phyloP scores from a whole-genome alignment of 345 rosid species.

The Linum lewisii region DNA sequence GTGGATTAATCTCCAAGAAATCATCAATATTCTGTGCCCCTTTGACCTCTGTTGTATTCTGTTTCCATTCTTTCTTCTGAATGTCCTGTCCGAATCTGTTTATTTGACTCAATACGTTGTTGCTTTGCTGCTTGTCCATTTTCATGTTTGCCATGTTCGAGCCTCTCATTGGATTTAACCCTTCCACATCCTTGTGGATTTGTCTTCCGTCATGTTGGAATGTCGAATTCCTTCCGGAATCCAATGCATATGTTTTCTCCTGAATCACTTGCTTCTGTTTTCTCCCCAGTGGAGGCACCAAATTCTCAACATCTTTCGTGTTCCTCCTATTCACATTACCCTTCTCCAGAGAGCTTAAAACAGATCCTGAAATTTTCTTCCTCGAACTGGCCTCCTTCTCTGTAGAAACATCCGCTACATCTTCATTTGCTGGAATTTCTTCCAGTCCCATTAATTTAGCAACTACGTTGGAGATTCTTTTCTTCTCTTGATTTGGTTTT shows the following conservation, averaged over 20 bases:
- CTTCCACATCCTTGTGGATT: conserved; percentile 24
- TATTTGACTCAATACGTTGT: conserved; percentile 9
- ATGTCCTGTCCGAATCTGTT: conserved; percentile 20
- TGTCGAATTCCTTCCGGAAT: conserved; percentile 20
- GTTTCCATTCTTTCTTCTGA: conserved; percentile 29
- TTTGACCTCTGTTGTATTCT: conserved; percentile 23
- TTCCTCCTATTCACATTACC: conserved; percentile 20
- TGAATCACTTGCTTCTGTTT: conserved; percentile 26
- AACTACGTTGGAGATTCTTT: conserved; percentile 69
- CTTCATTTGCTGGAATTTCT: conserved; percentile 46
- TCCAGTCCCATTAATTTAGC: conserved; percentile 85
- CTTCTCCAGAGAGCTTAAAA: conserved; percentile 16
- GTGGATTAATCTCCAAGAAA: conserved; percentile 16
- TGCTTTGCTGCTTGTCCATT: conserved; percentile 24
- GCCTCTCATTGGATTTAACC: conserved; percentile 17
- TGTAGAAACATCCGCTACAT: conserved; percentile 18
- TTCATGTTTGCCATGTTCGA: conserved; percentile 14
- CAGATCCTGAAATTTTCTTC: conserved; percentile 12
- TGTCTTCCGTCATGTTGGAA: conserved; percentile 20
- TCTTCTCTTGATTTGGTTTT: conserved; percentile 39
- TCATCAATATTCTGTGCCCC: conserved; percentile 24
- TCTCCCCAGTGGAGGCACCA: conserved; percentile 5
- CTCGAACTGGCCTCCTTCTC: conserved; percentile 23
- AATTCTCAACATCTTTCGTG: conserved; percentile 23
- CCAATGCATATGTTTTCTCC: conserved; percentile 10